These are phyloP conservation scores for Tieghemostelium lacteum DNA, from an alignment of 78 protist species.

Conservation along the genomic window DNA sequence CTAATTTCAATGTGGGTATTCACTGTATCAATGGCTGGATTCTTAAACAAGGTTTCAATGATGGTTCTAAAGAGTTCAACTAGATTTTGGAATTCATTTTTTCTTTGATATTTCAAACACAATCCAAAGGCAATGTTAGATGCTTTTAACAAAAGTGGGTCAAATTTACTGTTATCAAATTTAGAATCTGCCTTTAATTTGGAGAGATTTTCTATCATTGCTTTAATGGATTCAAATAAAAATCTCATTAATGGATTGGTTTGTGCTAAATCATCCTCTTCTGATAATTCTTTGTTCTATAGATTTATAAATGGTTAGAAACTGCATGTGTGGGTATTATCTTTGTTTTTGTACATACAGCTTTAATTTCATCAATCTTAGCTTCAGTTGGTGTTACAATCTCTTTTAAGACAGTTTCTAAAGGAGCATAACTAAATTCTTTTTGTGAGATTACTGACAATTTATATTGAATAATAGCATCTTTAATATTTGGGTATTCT, in stretches of 20 bases:
- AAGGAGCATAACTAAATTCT: conserved; percentile 35
- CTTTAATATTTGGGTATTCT: conserved; percentile 47
- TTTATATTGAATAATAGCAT: conserved; percentile 81
- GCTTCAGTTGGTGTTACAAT: conserved; percentile 54
- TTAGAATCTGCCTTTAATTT: conserved; percentile 11
- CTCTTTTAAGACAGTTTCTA: conserved; percentile 62
- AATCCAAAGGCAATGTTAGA: conserved; percentile 84
- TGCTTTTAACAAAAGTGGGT: conserved; percentile 23
- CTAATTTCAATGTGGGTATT: conserved; percentile 88
- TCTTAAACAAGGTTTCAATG: conserved; percentile 64
- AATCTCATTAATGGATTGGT: background rate
- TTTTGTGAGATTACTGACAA: conserved; percentile 57
- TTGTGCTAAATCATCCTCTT: background rate
- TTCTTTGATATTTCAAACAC: conserved; percentile 91
- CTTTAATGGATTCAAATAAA: conserved; percentile 21
- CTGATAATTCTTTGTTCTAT: conserved; percentile 73
- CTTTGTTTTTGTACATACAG: conserved; percentile 5
- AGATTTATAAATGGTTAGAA: background rate
- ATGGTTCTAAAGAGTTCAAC: conserved; percentile 88
- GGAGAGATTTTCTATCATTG: conserved; percentile 29
- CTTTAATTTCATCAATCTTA: conserved; percentile 44
- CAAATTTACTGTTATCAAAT: conserved; percentile 45
- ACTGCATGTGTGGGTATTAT: too few relatives aligned
- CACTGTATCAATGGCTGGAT: conserved; percentile 79
- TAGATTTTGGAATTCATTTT: conserved; percentile 88